Evolutionary conservation across 108 stramenopile genomes (phyloP).

Genomic region (Skeletonema costatum): DNA sequence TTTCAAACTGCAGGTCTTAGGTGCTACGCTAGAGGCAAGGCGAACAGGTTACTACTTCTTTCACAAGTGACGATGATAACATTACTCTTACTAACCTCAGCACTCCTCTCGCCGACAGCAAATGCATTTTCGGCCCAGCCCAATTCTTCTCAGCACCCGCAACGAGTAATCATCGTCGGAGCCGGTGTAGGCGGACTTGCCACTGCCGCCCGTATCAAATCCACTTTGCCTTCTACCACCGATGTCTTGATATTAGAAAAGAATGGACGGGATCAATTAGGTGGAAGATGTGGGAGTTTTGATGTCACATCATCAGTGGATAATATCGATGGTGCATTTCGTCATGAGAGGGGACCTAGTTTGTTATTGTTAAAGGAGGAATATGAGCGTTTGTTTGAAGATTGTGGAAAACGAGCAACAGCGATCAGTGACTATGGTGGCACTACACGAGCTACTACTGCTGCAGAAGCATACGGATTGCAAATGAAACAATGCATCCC

Average conservation of each 20-base stretch:
- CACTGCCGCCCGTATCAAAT: constrained; percentile 55
- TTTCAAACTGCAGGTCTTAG: too few relatives aligned
- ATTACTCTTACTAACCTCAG: not conserved
- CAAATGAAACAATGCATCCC: constrained; percentile 69
- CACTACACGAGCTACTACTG: not conserved
- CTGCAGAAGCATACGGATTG: constrained; percentile 63
- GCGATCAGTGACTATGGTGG: not conserved
- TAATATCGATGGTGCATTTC: constrained; percentile 49
- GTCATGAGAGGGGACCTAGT: constrained; percentile 83
- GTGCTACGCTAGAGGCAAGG: too few relatives aligned
- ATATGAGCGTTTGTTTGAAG: constrained; percentile 63
- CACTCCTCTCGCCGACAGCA: not conserved
- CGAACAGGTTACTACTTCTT: not conserved
- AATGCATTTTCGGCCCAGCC: not conserved
- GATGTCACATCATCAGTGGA: constrained; percentile 29
- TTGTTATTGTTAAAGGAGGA: constrained; percentile 66
- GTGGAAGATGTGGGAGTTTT: constrained; percentile 67
- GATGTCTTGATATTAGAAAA: constrained; percentile 64
- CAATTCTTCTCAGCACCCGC: not conserved
- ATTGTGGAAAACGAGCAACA: constrained; percentile 26
- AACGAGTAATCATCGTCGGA: constrained; percentile 53
- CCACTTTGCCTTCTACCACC: not conserved
- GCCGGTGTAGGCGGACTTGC: constrained; percentile 65
- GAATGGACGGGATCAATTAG: constrained; percentile 42
- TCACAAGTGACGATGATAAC: not conserved